phyloP scores from a whole-genome alignment of 352 stramenopile species.

The Globisporangium barbulae region DNA sequence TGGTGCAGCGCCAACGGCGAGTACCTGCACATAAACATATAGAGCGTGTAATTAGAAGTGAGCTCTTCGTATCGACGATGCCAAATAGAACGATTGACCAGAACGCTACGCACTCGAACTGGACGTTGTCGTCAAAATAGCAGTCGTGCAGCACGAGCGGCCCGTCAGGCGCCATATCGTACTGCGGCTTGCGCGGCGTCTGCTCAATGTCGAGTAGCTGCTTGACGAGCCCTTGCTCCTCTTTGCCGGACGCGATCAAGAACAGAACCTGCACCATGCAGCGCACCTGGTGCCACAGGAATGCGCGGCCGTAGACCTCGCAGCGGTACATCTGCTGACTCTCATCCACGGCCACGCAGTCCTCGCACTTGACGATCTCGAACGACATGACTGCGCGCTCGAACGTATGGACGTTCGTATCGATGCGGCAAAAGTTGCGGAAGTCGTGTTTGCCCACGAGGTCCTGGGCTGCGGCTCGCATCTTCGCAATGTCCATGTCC shows the following conservation, averaged over 20 bases:
- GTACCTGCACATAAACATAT: constrained; percentile 32
- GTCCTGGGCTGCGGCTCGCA: constrained; percentile 81
- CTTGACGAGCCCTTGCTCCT: constrained; percentile 88
- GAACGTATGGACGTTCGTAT: constrained; percentile 97
- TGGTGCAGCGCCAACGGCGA: constrained; percentile 73
- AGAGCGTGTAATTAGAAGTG: background rate
- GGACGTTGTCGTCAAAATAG: constrained; percentile 85
- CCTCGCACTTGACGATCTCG: constrained; percentile 72
- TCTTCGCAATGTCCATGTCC: constrained; percentile 72
- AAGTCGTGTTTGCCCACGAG: constrained; percentile 97
- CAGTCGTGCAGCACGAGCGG: constrained; percentile 98
- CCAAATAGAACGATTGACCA: constrained; percentile 19
- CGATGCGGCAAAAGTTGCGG: constrained; percentile 99
- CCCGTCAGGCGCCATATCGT: constrained; percentile 93
- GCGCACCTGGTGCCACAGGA: constrained; percentile 99
- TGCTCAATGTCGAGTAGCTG: constrained; percentile 91
- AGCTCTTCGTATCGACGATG: constrained; percentile 10
- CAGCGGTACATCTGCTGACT: constrained; percentile 69
- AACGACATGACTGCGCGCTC: constrained; percentile 80
- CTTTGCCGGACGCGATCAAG: constrained; percentile 90
- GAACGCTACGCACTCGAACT: constrained; percentile 49
- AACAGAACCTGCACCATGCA: constrained; percentile 98
- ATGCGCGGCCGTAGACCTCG: constrained; percentile 91
- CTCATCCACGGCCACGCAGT: constrained; percentile 29
- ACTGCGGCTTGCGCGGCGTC: constrained; percentile 88